Conservation (phyloP, 2,329 filamentous ascomycete genomes). For the Claviceps sorghi region DNA sequence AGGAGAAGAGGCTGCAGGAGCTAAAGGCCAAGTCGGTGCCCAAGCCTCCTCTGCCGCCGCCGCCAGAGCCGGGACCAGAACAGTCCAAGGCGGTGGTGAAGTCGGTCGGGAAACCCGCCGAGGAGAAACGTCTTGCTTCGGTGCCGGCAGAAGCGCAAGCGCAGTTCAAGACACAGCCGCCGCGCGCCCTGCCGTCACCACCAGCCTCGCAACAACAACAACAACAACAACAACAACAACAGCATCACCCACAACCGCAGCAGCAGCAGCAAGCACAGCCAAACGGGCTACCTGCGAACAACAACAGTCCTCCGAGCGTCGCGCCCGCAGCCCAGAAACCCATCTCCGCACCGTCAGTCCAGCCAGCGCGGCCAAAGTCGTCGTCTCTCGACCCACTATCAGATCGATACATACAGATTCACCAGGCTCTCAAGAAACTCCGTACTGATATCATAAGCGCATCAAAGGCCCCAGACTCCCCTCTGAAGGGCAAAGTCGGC, state of each 20-base stretch:
- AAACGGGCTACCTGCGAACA: constrained; percentile 11
- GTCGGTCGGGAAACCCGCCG: background rate
- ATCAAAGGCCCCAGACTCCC: constrained; percentile 28
- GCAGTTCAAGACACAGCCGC: constrained; percentile 1
- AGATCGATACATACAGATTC: constrained; percentile 42
- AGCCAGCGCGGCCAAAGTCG: constrained; percentile 2
- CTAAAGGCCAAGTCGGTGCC: constrained; percentile 31
- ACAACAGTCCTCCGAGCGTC: constrained; percentile 1
- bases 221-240: background rate
- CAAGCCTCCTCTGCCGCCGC: constrained; percentile 26
- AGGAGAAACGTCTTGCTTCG: background rate
- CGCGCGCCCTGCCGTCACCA: background rate
- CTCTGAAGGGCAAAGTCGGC: constrained; percentile 51
- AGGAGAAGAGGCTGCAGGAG: constrained; percentile 33
- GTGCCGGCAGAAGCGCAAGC: constrained; percentile 4
- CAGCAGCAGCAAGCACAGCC: too few relatives aligned
- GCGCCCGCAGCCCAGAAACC: background rate
- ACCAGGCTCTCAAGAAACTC: constrained; percentile 51
- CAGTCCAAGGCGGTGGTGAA: constrained; percentile 3
- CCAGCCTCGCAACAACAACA: too few relatives aligned
- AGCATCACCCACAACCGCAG: too few relatives aligned
- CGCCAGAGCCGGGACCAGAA: constrained; percentile 15
- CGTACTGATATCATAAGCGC: constrained; percentile 49
- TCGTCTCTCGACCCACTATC: constrained; percentile 5
- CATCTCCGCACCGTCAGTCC: background rate